Evolutionary conservation across 306 rosid species (phyloP), one percentile per base, ranked within the genome.

Genomic region (Citrullus colocynthis): DNA sequence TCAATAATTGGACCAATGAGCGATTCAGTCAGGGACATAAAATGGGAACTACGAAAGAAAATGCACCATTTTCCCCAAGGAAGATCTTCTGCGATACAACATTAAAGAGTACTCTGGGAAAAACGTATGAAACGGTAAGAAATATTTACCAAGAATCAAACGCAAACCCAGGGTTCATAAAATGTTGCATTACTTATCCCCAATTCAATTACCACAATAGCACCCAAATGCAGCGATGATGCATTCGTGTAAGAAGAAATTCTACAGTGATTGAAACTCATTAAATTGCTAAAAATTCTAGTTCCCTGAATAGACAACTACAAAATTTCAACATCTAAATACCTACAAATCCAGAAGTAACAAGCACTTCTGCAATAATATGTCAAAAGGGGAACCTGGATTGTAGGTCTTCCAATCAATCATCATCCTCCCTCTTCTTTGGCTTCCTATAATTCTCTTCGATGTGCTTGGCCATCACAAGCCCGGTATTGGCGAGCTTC

Each of bases 381-480:
- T 42, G 74, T 67, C 15, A 67, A 42, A 67, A 67, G n/a, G 34
- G 28, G 74, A 67, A 67, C 74, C 74, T 73, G 77, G 2, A 12
- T 73, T 37, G 30, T 42, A 49, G 34, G 49, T 18, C 30, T 32
- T 58, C 34, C 24, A 42, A 13, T 77, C 78, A 78, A 56, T 78
- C 75, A 6, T 82, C 84, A 17, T 78, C 84, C 51, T 39, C 84
- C n/a, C 56, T 69, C 78, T 86, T 85, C 86, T 84, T 87, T 48
- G 86, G 86, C 82, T 84, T 87, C 37, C 90, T 82, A 62, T 87
- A 87, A 24, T 41, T 84, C 82, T 84, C 85, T 20, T 87, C 90
- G 78, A 81, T 59, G 65, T 81, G 88, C 72, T 75, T 76, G 51
- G 85, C 83, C 49, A 87, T 82, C 55, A 75, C 15, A 34, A 87